phyloP scores from a whole-genome alignment of 805 yeast genomes.

The Saccharomycopsis sp. region DNA sequence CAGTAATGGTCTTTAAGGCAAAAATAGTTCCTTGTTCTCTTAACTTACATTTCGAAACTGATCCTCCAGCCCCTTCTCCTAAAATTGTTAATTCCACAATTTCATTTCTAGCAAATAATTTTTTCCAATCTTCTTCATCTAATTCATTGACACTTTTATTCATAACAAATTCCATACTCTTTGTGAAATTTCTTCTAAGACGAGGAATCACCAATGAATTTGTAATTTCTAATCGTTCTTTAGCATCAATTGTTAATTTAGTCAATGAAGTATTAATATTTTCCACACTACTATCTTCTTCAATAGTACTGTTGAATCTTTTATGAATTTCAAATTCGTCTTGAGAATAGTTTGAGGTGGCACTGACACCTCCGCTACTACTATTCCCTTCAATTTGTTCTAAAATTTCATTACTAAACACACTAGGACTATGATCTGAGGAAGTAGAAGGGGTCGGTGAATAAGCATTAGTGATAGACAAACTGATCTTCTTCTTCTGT shows the following conservation, averaged over 20 bases:
- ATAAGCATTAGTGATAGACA: slow-evolving; percentile 17
- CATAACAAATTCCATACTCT: slow-evolving; percentile 16
- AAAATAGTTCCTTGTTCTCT: slow-evolving; percentile 51
- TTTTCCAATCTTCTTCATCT: slow-evolving; percentile 69
- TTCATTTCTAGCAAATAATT: slow-evolving; percentile 37
- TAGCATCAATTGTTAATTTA: slow-evolving; percentile 7
- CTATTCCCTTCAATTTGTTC: slow-evolving; percentile 13
- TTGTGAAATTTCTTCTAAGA: slow-evolving; percentile 8
- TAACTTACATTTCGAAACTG: slow-evolving; percentile 71
- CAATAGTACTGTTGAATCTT: slow-evolving; percentile 1
- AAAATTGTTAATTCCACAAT: slow-evolving; percentile 60
- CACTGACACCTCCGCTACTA: slow-evolving; percentile 4
- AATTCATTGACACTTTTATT: slow-evolving; percentile 40
- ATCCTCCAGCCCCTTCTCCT: slow-evolving; percentile 95
- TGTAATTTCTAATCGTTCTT: slow-evolving; percentile 3
- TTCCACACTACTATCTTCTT: not conserved
- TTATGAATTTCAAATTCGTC: slow-evolving; percentile 3
- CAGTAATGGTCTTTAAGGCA: slow-evolving; percentile 57
- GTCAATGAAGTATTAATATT: not conserved
- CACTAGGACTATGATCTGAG: slow-evolving; percentile 16
- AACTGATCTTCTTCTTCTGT: slow-evolving; percentile 10
- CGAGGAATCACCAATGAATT: slow-evolving; percentile 2
- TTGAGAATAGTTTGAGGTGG: too few species aligned
- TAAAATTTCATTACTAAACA: slow-evolving; percentile 17
- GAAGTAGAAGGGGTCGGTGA: slow-evolving; percentile 15